Evolutionary conservation across 768 basidiomycete genomes (phyloP), one percentile per base, ranked within the genome.

Genomic region (Macrocybe gigantea): DNA sequence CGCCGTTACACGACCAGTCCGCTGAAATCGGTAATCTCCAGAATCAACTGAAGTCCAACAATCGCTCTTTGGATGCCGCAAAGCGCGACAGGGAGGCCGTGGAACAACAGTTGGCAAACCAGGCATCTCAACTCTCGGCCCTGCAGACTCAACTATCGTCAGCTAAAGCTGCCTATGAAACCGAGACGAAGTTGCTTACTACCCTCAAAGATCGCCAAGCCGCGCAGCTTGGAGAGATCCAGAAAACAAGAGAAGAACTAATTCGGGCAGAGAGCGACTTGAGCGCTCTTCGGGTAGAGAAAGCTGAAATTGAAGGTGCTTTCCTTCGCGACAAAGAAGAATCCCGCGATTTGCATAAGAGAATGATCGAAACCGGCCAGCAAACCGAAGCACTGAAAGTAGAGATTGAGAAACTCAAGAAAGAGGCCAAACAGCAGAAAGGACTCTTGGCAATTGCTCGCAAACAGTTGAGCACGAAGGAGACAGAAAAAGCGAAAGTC

Each of bases 391-490:
- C 69, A 8, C 62, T 85, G 44, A 93, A 88, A 63, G 70, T 67
- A 8, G 83, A 89, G 51, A 70, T 93, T 14, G 96, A 98, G 64
- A 93, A 88, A 69, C 64, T 78, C 36, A 93, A 83, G 72, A 98
- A 90, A 67, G 94, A 97, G 44, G 92, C 89, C 1, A 87, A 95
- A 63, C 92, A 96, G 60, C 94, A 97, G 70, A 97, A 92, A 63
- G 96, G 96, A 7, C 74, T 95, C 53, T 75, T 95, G 15, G 93
- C 93, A 5, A 95, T 98, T 61, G 89, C 91, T 5, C 86, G 85
- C 71, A 98, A 99, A 64, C 96, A 98, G 69, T 71, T 98, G 29
- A 78, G 78, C 22, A 80, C 87, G 5, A 86, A 90, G 52, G 95
- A 98, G 63, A 71, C 76, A 0, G 88, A 90, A 57, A 80, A 77